Base-by-base conservation (phyloP, 495 filamentous ascomycete species). In the Bacidia rubella region DNA sequence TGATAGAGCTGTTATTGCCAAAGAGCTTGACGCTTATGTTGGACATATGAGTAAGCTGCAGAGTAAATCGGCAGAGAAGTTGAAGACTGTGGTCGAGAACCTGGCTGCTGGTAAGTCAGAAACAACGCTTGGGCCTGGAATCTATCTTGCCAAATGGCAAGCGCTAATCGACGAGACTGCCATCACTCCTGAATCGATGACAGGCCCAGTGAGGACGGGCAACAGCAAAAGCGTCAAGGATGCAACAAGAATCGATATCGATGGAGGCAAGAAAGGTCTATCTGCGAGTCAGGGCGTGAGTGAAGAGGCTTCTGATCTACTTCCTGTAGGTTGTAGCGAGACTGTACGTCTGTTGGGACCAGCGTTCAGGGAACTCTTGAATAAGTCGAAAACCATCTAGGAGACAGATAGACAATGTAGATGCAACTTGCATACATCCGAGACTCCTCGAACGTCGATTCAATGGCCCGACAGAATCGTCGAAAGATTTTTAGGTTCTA, bases 131-230 rank as follows among this genome's bases (percentile, higher is more conserved):
- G 80, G 80, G 0, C 81, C 82, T 10, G 82, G 81, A 0, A 74
- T 78, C 46, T 86, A 77, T 57, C 70, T 84, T 39, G 66, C 71
- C 0, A 70, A 75, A 38, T 86, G 82, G 82, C 76, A 84, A 61
- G 57, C 70, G 17, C 65, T 83, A 7, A 67, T 86, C 22, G 76
- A 86, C 58, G 61, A 65, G 5, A 80, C 80, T 0, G 50, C 69
- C 15, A 73, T 86, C 19, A 81, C 76, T 9, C 81, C 81, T 4
- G 69, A 62, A 1, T 59, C 57, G 11, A 61, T 65, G 0, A 58
- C 59, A 15, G 77, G 75, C 0, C 58, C 59, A 11, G 58, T 77
- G 0, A 63, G 79, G n/a, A 63, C 50, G n/a, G 80, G 76, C 2
- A 69, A 63, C 47, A 73, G 72, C 15, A 68, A 74, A 4, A 74